Evolutionary conservation across 352 stramenopile species (phyloP).

Genomic region (Elongisporangium undulatum): DNA sequence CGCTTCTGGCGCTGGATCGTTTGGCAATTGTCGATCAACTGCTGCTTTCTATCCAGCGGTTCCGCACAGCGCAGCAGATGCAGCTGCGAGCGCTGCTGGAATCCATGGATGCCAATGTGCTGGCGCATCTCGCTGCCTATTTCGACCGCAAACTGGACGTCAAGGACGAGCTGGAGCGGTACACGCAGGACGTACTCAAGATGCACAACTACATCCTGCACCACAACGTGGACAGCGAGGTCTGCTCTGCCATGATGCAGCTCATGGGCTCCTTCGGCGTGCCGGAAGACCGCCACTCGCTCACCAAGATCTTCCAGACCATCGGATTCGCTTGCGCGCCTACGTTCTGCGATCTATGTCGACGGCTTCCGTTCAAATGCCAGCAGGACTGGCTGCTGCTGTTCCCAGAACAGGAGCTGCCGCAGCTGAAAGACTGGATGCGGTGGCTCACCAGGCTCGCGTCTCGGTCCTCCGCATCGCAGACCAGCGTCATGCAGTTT

Average conservation of each 20-base stretch:
- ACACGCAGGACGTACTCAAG: conserved; percentile 52
- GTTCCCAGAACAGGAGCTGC: conserved; percentile 30
- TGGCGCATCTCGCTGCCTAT: conserved; percentile 26
- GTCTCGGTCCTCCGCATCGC: not conserved
- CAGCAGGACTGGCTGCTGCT: conserved; percentile 54
- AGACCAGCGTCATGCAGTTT: conserved; percentile 17
- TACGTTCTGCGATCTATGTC: conserved; percentile 34
- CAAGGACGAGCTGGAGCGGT: conserved; percentile 52
- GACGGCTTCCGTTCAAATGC: conserved; percentile 31
- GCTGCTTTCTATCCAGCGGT: conserved; percentile 25
- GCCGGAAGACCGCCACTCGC: conserved; percentile 28
- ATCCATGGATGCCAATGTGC: conserved; percentile 15
- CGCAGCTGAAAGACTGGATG: conserved; percentile 44
- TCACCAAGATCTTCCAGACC: conserved; percentile 54
- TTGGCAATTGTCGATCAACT: conserved; percentile 31
- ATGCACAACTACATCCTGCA: conserved; percentile 46
- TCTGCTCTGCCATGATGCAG: conserved; percentile 20
- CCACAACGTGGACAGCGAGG: conserved; percentile 22
- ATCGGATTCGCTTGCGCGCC: conserved; percentile 24
- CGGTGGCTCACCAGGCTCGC: conserved; percentile 25
- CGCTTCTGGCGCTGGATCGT: conserved; percentile 30
- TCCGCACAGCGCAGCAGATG: conserved; percentile 35
- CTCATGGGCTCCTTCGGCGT: conserved; percentile 45
- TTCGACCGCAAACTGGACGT: conserved; percentile 61
- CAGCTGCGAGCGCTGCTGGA: conserved; percentile 27